Evolutionary conservation across 805 yeast species (phyloP).

Genomic region (Yamadazyma scolyti): DNA sequence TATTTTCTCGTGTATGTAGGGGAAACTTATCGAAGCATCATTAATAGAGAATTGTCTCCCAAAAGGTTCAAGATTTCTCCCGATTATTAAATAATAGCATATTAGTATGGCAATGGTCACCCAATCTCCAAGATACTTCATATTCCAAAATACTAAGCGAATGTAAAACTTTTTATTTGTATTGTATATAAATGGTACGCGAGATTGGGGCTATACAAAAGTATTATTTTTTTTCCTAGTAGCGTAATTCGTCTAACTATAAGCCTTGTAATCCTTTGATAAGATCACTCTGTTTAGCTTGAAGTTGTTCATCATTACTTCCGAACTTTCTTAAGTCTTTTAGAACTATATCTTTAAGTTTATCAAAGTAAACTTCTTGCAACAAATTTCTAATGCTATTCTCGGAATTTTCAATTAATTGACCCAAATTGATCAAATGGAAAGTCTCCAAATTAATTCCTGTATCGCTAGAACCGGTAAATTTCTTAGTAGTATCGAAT

Average conservation of each 20-base stretch:
- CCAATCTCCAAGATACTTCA: slow-evolving; percentile 28
- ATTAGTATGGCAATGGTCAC: slow-evolving; percentile 18
- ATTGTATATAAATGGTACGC: too few relatives aligned
- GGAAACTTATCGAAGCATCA: slow-evolving; percentile 33
- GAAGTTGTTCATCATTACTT: slow-evolving; percentile 24
- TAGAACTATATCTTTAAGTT: slow-evolving; percentile 78
- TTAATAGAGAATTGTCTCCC: slow-evolving; percentile 29
- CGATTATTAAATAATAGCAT: slow-evolving; percentile 23
- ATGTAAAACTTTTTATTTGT: too few relatives aligned
- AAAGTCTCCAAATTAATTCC: slow-evolving; percentile 43
- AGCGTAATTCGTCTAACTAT: slow-evolving; percentile 10
- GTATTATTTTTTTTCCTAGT: too few relatives aligned
- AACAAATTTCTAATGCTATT: slow-evolving; percentile 79
- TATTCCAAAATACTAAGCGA: too few relatives aligned
- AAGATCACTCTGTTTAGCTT: slow-evolving; percentile 34
- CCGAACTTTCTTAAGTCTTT: slow-evolving; percentile 41
- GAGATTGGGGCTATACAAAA: too few relatives aligned
- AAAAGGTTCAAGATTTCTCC: slow-evolving; percentile 32
- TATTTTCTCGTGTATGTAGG: slow-evolving; percentile 33
- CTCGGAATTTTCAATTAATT: slow-evolving; percentile 83
- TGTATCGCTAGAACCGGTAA: slow-evolving; percentile 27
- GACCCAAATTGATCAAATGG: slow-evolving; percentile 86
- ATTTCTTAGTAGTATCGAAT: slow-evolving; percentile 47
- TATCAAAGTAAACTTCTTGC: slow-evolving; percentile 93
- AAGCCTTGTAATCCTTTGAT: slow-evolving; percentile 37